These are phyloP conservation scores for Chaetomium sp. DNA, from an alignment of 2,329 filamentous ascomycete species.

Conservation along the genomic window DNA sequence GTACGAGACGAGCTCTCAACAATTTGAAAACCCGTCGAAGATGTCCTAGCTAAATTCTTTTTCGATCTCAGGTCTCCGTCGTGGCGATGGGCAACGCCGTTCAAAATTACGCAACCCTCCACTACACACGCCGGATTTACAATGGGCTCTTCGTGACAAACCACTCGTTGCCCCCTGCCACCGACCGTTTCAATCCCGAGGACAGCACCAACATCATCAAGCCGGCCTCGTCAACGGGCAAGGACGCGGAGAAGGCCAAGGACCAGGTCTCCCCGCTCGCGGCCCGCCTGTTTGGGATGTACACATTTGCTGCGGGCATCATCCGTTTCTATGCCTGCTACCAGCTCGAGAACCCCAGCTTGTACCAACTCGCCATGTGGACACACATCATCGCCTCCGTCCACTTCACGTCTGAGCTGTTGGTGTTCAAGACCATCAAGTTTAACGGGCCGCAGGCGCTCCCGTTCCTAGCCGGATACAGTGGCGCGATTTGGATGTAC, in stretches of 20 bases:
- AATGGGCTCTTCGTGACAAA: slow-evolving; percentile 55
- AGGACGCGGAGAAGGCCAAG: slow-evolving; percentile 38
- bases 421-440: slow-evolving; percentile 68
- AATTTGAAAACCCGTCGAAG: neutral
- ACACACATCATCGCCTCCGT: slow-evolving; percentile 71
- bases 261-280: slow-evolving; percentile 68
- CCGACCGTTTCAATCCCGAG: slow-evolving; percentile 41
- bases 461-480: slow-evolving; percentile 43
- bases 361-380: slow-evolving; percentile 77
- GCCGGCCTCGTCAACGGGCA: slow-evolving; percentile 36
- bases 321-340: slow-evolving; percentile 80
- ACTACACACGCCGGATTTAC: slow-evolving; percentile 85
- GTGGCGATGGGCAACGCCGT: slow-evolving; percentile 79
- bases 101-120: slow-evolving; percentile 73
- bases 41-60: neutral
- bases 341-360: slow-evolving; percentile 61
- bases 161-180: slow-evolving; percentile 36
- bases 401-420: slow-evolving; percentile 77
- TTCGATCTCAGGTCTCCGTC: slow-evolving; percentile 59
- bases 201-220: slow-evolving; percentile 49
- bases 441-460: slow-evolving; percentile 52
- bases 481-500: slow-evolving; percentile 53
- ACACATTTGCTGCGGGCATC: slow-evolving; percentile 72
- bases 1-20: slow-evolving; percentile 32
- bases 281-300: slow-evolving; percentile 77